phyloP scores from a whole-genome alignment of 495 filamentous ascomycete genomes.

The Hypoxylon crocopeplum region DNA sequence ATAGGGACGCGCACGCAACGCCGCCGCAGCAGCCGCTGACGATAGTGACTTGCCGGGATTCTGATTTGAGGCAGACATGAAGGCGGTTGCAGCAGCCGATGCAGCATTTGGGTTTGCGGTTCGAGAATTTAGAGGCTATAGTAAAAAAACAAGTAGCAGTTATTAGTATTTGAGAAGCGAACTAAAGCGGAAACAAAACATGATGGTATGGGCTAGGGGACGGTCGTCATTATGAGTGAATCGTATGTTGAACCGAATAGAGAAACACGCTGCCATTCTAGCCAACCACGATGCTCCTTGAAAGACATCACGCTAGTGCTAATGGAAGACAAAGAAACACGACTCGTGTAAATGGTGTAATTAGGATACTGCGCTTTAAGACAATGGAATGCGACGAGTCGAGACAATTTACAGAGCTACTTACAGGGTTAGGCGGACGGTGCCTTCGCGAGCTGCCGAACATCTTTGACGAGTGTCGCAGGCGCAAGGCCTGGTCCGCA shows the following conservation, averaged over 20 bases:
- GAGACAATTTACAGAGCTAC: constrained; percentile 35
- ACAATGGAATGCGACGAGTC: constrained; percentile 32
- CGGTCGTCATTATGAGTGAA: constrained; percentile 36
- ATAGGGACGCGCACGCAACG: constrained; percentile 75
- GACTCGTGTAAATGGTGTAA: constrained; percentile 27
- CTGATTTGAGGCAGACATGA: constrained; percentile 68
- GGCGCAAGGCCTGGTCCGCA: constrained; percentile 31
- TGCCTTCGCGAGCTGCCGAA: constrained; percentile 54
- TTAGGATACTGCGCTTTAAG: constrained; percentile 12
- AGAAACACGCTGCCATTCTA: constrained; percentile 10
- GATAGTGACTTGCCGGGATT: constrained; percentile 68
- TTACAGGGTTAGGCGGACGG: constrained; percentile 54
- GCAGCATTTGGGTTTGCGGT: constrained; percentile 74
- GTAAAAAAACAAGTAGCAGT: not conserved
- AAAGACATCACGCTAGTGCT: constrained; percentile 30
- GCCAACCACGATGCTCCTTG: constrained; percentile 22
- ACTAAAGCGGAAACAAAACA: constrained; percentile 14
- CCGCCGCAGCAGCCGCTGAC: constrained; percentile 82
- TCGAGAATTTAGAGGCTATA: constrained; percentile 65
- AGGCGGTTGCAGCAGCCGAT: constrained; percentile 80
- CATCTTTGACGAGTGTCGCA: constrained; percentile 43
- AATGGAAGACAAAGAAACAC: constrained; percentile 24
- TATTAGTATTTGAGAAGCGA: constrained; percentile 21
- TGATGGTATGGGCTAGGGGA: constrained; percentile 9
- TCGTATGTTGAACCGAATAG: constrained; percentile 16